phyloP scores from a whole-genome alignment of 176 grass and related monocot genomes.

The Eremochloa ophiuroides region DNA sequence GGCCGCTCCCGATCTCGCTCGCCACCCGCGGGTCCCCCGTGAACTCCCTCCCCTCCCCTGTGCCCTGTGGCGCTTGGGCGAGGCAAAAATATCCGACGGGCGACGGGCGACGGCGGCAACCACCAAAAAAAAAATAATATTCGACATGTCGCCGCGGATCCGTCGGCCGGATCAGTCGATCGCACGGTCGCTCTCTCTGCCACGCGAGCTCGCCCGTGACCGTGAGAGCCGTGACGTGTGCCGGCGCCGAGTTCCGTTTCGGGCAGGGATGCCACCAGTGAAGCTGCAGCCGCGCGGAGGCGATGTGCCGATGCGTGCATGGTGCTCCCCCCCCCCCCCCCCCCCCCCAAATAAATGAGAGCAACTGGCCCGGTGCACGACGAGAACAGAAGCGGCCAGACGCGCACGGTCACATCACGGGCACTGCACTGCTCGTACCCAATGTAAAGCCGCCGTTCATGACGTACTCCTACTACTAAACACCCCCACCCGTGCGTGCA shows the following conservation, averaged over 20 bases:
- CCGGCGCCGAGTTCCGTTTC: not conserved
- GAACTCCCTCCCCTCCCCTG: no score
- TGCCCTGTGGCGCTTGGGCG: no score
- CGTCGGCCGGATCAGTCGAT: not conserved
- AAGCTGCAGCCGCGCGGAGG: not conserved
- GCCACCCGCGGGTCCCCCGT: not conserved
- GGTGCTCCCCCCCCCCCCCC: not conserved
- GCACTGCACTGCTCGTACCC: not conserved
- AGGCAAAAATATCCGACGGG: constrained; percentile 11
- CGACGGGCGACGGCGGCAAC: not conserved
- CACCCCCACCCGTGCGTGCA: not conserved
- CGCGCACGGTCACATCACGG: not conserved
- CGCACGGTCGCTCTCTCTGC: not conserved
- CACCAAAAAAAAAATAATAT: not conserved
- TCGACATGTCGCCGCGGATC: not conserved
- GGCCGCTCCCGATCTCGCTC: constrained; percentile 14
- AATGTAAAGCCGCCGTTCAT: not conserved
- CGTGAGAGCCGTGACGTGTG: not conserved
- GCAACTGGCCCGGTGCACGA: not conserved
- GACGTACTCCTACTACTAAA: not conserved
- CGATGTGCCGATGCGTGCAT: not conserved
- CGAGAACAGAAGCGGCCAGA: not conserved
- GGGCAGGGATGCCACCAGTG: not conserved
- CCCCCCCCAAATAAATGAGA: no score
- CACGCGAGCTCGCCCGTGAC: not conserved